Evolutionary conservation across 1,139 yeast species (phyloP).

Genomic region (Kodamaea derodonti): DNA sequence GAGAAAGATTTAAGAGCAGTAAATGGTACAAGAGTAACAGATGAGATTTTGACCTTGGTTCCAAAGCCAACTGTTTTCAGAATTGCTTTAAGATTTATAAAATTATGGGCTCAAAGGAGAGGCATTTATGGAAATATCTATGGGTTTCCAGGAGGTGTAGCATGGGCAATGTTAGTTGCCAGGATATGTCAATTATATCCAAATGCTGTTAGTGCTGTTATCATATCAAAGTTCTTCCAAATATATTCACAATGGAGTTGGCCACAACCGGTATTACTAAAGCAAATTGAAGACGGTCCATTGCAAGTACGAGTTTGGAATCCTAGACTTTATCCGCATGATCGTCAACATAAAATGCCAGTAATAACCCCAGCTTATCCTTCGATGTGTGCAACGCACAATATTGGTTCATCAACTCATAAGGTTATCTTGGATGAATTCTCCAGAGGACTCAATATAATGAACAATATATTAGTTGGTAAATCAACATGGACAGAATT

Average conservation of each 20-base stretch:
- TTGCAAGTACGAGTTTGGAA: conserved; percentile 96
- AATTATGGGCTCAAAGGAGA: conserved; percentile 94
- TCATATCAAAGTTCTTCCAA: conserved; percentile 84
- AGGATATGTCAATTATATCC: conserved; percentile 95
- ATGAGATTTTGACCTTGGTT: conserved; percentile 80
- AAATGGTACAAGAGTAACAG: conserved; percentile 97
- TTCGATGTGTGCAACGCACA: conserved; percentile 98
- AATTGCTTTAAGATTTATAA: conserved; percentile 87
- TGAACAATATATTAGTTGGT: conserved; percentile 63
- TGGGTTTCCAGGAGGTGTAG: conserved; percentile 99
- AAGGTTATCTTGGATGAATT: conserved; percentile 73
- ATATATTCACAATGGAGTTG: conserved; percentile 90
- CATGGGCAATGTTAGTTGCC: conserved; percentile 99
- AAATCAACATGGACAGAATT: conserved; percentile 70
- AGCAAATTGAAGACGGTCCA: conserved; percentile 95
- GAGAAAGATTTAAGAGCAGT: conserved; percentile 85
- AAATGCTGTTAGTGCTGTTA: conserved; percentile 89
- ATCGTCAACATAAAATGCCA: conserved; percentile 91
- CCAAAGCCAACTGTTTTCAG: conserved; percentile 95
- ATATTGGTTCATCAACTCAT: conserved; percentile 84
- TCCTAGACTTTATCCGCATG: conserved; percentile 84
- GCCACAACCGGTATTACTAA: conserved; percentile 96
- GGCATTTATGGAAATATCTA: conserved; percentile 92
- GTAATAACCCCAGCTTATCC: conserved; percentile 99
- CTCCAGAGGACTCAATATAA: conserved; percentile 65